phyloP scores from a whole-genome alignment of 768 basidiomycete genomes.

The Leccinum disarticulatum region DNA sequence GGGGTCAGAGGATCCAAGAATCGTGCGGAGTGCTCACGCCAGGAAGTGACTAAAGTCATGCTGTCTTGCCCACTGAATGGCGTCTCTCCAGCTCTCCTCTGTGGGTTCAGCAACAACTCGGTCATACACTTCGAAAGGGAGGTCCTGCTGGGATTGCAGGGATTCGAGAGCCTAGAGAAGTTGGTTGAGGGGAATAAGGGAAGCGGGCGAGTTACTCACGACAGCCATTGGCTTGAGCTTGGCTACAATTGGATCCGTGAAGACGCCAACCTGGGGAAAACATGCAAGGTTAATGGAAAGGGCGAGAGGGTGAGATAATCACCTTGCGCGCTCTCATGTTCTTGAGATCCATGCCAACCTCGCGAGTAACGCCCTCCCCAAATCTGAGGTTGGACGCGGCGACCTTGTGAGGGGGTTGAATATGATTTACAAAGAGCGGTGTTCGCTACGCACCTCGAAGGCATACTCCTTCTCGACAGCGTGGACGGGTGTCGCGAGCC shows the following conservation, averaged over 20 bases:
- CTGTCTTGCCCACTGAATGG: constrained; percentile 83
- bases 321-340: constrained; percentile 92
- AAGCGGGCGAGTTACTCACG: constrained; percentile 43
- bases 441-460: constrained; percentile 60
- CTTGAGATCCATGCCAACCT: constrained; percentile 92
- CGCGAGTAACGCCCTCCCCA: constrained; percentile 85
- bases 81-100: constrained; percentile 83
- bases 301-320: background rate
- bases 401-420: constrained; percentile 45
- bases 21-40: constrained; percentile 53
- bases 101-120: constrained; percentile 88
- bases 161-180: constrained; percentile 64
- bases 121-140: constrained; percentile 82
- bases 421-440: background rate
- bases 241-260: constrained; percentile 86
- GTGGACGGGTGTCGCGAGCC: constrained; percentile 76
- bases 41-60: constrained; percentile 93
- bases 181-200: background rate
- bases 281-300: constrained; percentile 5
- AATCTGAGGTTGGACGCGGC: constrained; percentile 88
- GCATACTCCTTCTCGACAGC: constrained; percentile 83
- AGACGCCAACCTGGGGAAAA: constrained; percentile 77
- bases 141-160: constrained; percentile 72
- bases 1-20: constrained; percentile 3
- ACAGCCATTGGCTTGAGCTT: constrained; percentile 80